Percentiles rank a stretch among this genome's conserved stretches.
Evolutionary conservation across 164 flowering plant genomes (phyloP).

Genomic region (Tetrastigma voinierianum): DNA sequence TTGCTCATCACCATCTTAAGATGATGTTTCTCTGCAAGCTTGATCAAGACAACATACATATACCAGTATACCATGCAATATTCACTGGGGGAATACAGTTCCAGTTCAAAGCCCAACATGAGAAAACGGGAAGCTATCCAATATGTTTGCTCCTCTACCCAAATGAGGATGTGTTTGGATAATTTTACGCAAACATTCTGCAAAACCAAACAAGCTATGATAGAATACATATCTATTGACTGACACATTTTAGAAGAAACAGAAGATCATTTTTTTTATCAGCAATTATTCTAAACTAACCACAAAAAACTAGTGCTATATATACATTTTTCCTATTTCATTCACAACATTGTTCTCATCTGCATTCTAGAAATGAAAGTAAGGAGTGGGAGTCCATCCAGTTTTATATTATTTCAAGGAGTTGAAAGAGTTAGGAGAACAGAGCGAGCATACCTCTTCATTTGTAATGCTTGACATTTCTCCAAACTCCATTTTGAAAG

Average conservation of each 20-base stretch:
- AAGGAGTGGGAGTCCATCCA: no score
- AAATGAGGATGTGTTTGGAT: slow-evolving; percentile 61
- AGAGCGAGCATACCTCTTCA: slow-evolving; percentile 50
- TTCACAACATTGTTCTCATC: no score
- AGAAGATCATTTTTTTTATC: no score
- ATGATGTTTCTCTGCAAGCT: slow-evolving; percentile 82
- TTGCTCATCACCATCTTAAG: slow-evolving; percentile 36
- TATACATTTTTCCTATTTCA: no score
- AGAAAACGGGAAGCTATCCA: slow-evolving; percentile 95
- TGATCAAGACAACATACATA: slow-evolving; percentile 61
- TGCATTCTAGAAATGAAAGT: no score
- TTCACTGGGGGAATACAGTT: slow-evolving; percentile 86
- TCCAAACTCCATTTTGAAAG: slow-evolving; percentile 57
- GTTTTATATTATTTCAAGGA: no score
- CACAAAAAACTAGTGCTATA: no score
- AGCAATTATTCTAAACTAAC: no score
- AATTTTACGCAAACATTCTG: slow-evolving; percentile 59
- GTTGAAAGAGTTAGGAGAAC: neutral
- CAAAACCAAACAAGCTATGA: slow-evolving; percentile 11
- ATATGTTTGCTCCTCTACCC: slow-evolving; percentile 96
- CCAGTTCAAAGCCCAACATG: slow-evolving; percentile 87
- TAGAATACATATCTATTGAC: neutral
- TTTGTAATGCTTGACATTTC: slow-evolving; percentile 34
- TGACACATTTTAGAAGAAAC: neutral
- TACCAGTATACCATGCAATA: slow-evolving; percentile 99